A percentile compares a stretch with the other conserved stretches of the same genome.
These are phyloP conservation scores for Penicillium griseofulvum DNA, from an alignment of 2,329 filamentous ascomycete species.

Conservation along the genomic window DNA sequence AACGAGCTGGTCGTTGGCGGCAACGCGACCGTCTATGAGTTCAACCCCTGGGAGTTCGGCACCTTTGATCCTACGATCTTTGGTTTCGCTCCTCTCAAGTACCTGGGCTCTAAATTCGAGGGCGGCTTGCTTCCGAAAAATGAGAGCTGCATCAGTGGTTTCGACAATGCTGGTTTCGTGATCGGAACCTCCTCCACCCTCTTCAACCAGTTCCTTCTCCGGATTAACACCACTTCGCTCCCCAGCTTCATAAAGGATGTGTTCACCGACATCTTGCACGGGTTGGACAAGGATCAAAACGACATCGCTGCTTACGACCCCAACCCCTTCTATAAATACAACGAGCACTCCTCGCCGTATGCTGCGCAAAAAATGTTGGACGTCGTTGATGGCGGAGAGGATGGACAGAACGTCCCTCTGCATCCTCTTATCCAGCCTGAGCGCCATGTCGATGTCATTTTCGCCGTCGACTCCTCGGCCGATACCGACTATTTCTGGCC, in stretches of 20 bases:
- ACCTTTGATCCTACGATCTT: conserved; percentile 70
- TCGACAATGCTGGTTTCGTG: conserved; percentile 77
- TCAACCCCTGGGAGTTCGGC: conserved; percentile 78
- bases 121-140: conserved; percentile 57
- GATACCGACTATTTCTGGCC: conserved; percentile 70
- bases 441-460: conserved; percentile 75
- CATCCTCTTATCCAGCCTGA: conserved; percentile 72
- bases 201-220: conserved; percentile 75
- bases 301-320: conserved; percentile 73
- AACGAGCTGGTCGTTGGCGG: conserved; percentile 60
- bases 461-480: conserved; percentile 74
- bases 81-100: conserved; percentile 69
- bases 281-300: conserved; percentile 58
- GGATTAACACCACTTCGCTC: conserved; percentile 57
- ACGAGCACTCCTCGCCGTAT: conserved; percentile 58
- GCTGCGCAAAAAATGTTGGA: conserved; percentile 57
- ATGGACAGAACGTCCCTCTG: conserved; percentile 75
- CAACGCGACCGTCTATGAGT: conserved; percentile 75
- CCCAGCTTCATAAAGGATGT: conserved; percentile 52
- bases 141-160: conserved; percentile 68
- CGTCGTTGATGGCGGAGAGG: conserved; percentile 75
- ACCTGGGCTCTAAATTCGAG: conserved; percentile 70
- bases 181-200: conserved; percentile 84
- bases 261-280: conserved; percentile 52
- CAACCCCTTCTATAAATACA: conserved; percentile 72